Percentiles rank a stretch among this genome's conserved stretches.
These are phyloP conservation scores for Zoysia pacifica DNA, from an alignment of 176 grass and related monocot genomes.

Conservation along the genomic window DNA sequence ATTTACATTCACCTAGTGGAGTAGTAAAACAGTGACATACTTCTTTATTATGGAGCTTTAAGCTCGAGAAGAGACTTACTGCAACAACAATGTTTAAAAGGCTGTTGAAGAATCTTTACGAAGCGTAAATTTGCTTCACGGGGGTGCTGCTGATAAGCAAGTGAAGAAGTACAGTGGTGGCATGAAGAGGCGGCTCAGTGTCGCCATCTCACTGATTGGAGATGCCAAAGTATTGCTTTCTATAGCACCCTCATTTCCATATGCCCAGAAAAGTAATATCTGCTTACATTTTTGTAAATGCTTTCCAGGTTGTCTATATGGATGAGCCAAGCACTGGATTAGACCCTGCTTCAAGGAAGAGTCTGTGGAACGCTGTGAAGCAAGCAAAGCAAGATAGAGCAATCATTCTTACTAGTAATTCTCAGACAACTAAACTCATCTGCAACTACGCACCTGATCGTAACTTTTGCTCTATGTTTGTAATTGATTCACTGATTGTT, in stretches of 20 bases:
- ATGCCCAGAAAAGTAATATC: background rate
- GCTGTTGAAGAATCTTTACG: slow-evolving; percentile 63
- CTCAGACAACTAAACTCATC: slow-evolving; percentile 10
- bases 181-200: slow-evolving; percentile 72
- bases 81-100: slow-evolving; percentile 43
- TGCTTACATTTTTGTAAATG: background rate
- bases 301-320: slow-evolving; percentile 64
- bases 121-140: slow-evolving; percentile 61
- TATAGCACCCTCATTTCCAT: slow-evolving; percentile 7
- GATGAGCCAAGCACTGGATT: slow-evolving; percentile 78
- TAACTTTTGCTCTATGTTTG: background rate
- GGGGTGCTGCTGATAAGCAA: slow-evolving; percentile 65
- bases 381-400: slow-evolving; percentile 64
- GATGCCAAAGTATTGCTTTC: slow-evolving; percentile 53
- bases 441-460: background rate
- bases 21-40: background rate
- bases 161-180: slow-evolving; percentile 71
- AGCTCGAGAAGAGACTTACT: background rate
- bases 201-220: slow-evolving; percentile 73
- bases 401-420: slow-evolving; percentile 78
- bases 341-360: slow-evolving; percentile 77
- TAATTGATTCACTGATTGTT: background rate
- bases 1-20: slow-evolving; percentile 20
- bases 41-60: slow-evolving; percentile 7
- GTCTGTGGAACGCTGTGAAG: slow-evolving; percentile 62